phyloP scores from a whole-genome alignment of 768 basidiomycete genomes.

The Cystofilobasidium ferigula region DNA sequence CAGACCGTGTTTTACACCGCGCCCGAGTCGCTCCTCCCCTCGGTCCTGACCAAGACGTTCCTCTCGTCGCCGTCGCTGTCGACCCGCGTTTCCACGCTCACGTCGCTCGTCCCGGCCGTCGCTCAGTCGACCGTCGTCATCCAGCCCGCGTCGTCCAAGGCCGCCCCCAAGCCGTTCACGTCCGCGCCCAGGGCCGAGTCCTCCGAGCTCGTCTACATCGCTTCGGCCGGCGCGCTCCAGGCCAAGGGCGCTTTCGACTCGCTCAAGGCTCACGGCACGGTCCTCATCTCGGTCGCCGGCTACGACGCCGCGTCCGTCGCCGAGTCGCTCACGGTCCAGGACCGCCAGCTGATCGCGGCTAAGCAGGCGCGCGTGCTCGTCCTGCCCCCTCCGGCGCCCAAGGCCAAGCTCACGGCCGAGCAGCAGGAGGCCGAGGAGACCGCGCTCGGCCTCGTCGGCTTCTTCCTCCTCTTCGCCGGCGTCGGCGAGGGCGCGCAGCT shows the following conservation, averaged over 20 bases:
- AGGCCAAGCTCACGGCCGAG: slow-evolving; percentile 45
- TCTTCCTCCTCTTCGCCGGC: slow-evolving; percentile 59
- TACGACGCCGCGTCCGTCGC: slow-evolving; percentile 68
- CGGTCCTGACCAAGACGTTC: slow-evolving; percentile 41
- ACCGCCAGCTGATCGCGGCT: slow-evolving; percentile 44
- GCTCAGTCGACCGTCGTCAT: slow-evolving; percentile 40
- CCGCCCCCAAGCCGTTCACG: slow-evolving; percentile 28
- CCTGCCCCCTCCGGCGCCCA: slow-evolving; percentile 31
- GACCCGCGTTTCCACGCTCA: slow-evolving; percentile 36
- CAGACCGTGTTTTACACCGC: slow-evolving; percentile 54
- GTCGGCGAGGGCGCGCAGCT: slow-evolving; percentile 27
- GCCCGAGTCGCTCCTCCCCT: slow-evolving; percentile 48
- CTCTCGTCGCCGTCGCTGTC: slow-evolving; percentile 41
- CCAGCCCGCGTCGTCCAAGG: slow-evolving; percentile 30
- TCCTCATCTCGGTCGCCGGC: slow-evolving; percentile 60
- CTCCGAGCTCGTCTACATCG: slow-evolving; percentile 55
- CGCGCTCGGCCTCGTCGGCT: slow-evolving; percentile 52
- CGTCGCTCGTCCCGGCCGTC: slow-evolving; percentile 35
- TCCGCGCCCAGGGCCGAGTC: slow-evolving; percentile 22
- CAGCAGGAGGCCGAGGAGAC: slow-evolving; percentile 51
- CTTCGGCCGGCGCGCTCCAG: slow-evolving; percentile 67
- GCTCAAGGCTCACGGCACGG: slow-evolving; percentile 51
- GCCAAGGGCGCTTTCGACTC: slow-evolving; percentile 60
- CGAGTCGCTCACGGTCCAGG: slow-evolving; percentile 52
- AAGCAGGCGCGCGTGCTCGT: slow-evolving; percentile 43